Evolutionary conservation across 768 basidiomycete genomes (phyloP), one percentile per base, ranked within the genome.

Genomic region (Hericium coralloides): DNA sequence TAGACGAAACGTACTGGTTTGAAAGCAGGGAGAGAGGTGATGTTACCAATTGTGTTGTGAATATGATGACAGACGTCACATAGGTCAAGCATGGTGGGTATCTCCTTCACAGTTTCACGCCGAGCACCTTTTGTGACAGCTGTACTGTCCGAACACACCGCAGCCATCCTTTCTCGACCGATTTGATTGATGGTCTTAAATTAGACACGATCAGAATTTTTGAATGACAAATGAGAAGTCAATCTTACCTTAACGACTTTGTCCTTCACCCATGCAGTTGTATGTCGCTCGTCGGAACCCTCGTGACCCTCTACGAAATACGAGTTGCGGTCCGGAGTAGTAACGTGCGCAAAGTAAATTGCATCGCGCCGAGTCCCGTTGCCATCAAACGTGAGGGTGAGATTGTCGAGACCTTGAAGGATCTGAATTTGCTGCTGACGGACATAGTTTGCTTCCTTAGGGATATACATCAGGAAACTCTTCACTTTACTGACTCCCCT

Each of bases 371-470:
- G 59, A 17, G 60, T 66, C 12, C 58, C 65, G 12, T 56, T 56
- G 4, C 65, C 65, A 54, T 66, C 63, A 57, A 59, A 65, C 25
- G 63, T 59, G 25, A 64, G 47, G 14, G 63, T 66, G 12, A 66
- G 58, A 18, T 58, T 57, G 10, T 26, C 10, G 39, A 41, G 39
- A 6, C 37, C 49, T 2, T 12, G 18, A 8, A 64, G 57, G 2
- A 7, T 17, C 12, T 58, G 25, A 8, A 55, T 52, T 12, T 63
- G 45, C 22, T 18, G 3, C 12, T 55, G 31, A 31, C 53, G 51
- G 18, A 64, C 55, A 31, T 38, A 47, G 6, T 47, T 58, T 18
- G 63, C 63, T 41, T 63, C 63, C 2, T 8, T 18, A 38, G 63
- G 63, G 50, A 65, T 66, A 47, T 48, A n/a, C n/a, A n/a, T n/a